Percentiles rank a stretch among this genome's conserved stretches.
phyloP scores from a whole-genome alignment of 768 basidiomycete species.

The Mycena crocata region DNA sequence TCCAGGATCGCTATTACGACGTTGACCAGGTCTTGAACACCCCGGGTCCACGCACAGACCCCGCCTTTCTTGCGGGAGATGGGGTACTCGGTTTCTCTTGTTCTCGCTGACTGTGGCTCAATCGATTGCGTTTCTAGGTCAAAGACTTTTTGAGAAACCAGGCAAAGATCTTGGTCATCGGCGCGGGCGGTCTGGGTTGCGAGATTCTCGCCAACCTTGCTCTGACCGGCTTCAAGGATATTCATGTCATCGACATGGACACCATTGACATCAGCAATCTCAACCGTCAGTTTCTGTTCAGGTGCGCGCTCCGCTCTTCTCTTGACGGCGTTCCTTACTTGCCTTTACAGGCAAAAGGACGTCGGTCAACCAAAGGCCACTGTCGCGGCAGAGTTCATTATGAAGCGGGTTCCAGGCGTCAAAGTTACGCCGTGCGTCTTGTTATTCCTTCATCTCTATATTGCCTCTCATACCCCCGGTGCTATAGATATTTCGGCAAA shows the following conservation, averaged over 20 bases:
- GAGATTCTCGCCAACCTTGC: conserved; percentile 98
- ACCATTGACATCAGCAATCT: conserved; percentile 99
- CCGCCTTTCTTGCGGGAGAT: conserved; percentile 83
- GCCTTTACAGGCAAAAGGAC: conserved; percentile 76
- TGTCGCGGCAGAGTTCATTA: conserved; percentile 95
- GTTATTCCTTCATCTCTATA: background rate
- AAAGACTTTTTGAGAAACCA: conserved; percentile 86
- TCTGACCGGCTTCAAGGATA: conserved; percentile 95
- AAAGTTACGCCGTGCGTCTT: conserved; percentile 95
- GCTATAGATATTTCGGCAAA: conserved; percentile 93
- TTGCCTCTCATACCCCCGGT: conserved; percentile 4
- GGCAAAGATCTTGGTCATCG: conserved; percentile 96
- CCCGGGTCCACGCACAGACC: conserved; percentile 91
- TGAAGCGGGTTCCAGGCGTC: conserved; percentile 96
- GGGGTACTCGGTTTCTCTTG: conserved; percentile 61
- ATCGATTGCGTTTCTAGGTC: conserved; percentile 63
- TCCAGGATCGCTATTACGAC: conserved; percentile 73
- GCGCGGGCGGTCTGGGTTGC: conserved; percentile 96
- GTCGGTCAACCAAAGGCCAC: conserved; percentile 95
- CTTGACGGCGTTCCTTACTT: conserved; percentile 9
- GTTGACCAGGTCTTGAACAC: conserved; percentile 89
- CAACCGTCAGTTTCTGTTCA: conserved; percentile 97
- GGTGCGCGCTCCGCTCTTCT: conserved; percentile 59
- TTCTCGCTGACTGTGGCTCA: conserved; percentile 2
- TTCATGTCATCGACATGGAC: conserved; percentile 99